Base-by-base conservation (phyloP, 2,329 filamentous ascomycete species). In the Fusarium caatingaense region DNA sequence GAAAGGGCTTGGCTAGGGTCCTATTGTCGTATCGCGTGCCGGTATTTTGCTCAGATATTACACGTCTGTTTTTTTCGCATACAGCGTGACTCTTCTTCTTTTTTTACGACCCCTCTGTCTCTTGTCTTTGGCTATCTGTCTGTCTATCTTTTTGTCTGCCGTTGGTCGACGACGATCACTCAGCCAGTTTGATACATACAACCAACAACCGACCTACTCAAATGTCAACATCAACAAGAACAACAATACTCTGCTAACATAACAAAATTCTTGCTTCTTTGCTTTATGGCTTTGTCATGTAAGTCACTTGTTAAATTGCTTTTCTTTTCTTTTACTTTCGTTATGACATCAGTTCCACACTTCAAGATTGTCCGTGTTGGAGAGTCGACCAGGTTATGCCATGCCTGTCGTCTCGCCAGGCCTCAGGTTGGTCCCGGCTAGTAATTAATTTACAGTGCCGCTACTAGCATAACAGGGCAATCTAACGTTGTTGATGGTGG, bases 391-490 rank as follows among this genome's bases (percentile, higher is more conserved):
- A 66, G 63, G 62, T 60, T 51, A 55, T 41, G 37, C 55, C 45
- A 56, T 59, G 68, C 45, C 55, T 45, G 60, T 64, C 34, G 47
- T 65, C 60, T 50, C 56, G 55, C 60, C 42, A 65, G 53, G 53
- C 68, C 48, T 66, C 63, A 66, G 63, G 56, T 65, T 71, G 68
- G 55, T 50, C 60, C 34, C 18, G 34, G 34, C 34, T 61, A 68
- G 59, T 58, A 49, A 42, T 58, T 64, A 57, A 65, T 65, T 71
- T 63, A 63, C 60, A 45, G 40, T 44, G 47, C 28, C 30, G 30
- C 47, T 30, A 44, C 63, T 71, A 70, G 68, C 68, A 71, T 69
- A 69, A 71, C 56, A 62, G 55, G 68, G 68, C 68, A 71, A 71
- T 72, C 53, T 69, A 72, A 72, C 50, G 49, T 58, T 66, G 61